phyloP scores from a whole-genome alignment of 2,329 filamentous ascomycete genomes.

The Coniella vitis region DNA sequence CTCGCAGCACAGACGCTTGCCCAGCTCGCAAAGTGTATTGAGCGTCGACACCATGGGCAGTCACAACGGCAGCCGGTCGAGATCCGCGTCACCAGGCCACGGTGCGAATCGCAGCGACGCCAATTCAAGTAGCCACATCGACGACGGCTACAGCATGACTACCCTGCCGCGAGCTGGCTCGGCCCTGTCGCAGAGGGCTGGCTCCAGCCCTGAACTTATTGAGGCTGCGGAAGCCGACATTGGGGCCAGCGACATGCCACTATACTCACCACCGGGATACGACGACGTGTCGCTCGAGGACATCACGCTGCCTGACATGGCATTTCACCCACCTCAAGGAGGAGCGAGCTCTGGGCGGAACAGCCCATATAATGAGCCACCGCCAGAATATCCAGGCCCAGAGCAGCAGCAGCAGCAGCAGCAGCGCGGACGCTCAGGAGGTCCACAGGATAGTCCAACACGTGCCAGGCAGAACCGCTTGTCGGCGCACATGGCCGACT shows the following conservation, averaged over 20 bases:
- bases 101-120: conserved; percentile 29
- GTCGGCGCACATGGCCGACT: conserved; percentile 26
- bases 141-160: conserved; percentile 22
- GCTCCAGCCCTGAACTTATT: conserved; percentile 45
- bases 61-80: conserved; percentile 12
- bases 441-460: conserved; percentile 14
- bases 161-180: conserved; percentile 17
- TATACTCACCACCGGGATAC: conserved; percentile 44
- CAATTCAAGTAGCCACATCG: conserved; percentile 30
- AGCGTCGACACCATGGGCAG: conserved; percentile 38
- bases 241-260: conserved; percentile 39
- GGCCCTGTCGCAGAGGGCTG: conserved; percentile 31
- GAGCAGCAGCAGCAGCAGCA: conserved; percentile 14
- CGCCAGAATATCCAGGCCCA: conserved; percentile 42
- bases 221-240: conserved; percentile 39
- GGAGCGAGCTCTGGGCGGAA: conserved; percentile 27
- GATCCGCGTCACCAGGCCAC: conserved; percentile 18
- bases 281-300: conserved; percentile 41
- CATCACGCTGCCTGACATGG: conserved; percentile 23
- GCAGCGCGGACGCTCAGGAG: too few species aligned
- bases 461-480: conserved; percentile 26
- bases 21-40: conserved; percentile 48
- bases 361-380: conserved; percentile 40
- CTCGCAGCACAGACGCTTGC: conserved; percentile 34
- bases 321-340: conserved; percentile 9